Base-by-base conservation (phyloP, 768 basidiomycete genomes). In the Lactifluus volemus region DNA sequence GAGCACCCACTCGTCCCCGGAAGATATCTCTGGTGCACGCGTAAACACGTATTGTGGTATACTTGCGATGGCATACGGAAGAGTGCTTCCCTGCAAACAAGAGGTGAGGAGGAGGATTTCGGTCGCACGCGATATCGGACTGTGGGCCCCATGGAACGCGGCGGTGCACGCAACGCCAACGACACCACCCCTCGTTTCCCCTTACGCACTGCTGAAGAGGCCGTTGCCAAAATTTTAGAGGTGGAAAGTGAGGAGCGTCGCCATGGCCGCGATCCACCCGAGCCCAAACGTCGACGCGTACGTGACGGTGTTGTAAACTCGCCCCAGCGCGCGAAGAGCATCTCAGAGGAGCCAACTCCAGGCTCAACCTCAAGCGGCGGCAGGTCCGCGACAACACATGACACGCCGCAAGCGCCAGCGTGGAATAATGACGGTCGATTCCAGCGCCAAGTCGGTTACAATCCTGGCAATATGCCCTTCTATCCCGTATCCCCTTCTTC, bases 51-150 rank as follows among this genome's bases (percentile, higher is more conserved):
- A 21, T 52, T 66, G 9, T 66, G 65, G 65, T 66, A 66, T 15
- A 66, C 65, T 2, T 66, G 65, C 56, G 65, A 66, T 19, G 65
- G 65, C 57, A 66, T 66, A 57, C 65, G 65, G 53, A 66, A 66
- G 53, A 65, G 59, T 49, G 65, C 65, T 41, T 66, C 65, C 19
- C 60, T 66, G 9, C 65, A 66, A 54, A 66, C 57, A 47, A 59
- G 65, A 38, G 65, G 65, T 17, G 65, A 66, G 47, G 65, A 66
- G 58, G 65, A 66, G 45, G 65, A 66, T 54, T 65, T 66, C 38
- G 65, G 65, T 32, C 65, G 65, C 53, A 53, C 55, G 21, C 60
- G 65, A 12, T 61, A 66, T 25, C 59, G 63, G n/a, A 59, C 65
- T 11, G 63, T 65, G 0, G 65, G 65, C 8, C 63, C 65, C n/a